Evolutionary conservation across 2,329 filamentous ascomycete genomes (phyloP).

Genomic region (Calonectria naviculata): DNA sequence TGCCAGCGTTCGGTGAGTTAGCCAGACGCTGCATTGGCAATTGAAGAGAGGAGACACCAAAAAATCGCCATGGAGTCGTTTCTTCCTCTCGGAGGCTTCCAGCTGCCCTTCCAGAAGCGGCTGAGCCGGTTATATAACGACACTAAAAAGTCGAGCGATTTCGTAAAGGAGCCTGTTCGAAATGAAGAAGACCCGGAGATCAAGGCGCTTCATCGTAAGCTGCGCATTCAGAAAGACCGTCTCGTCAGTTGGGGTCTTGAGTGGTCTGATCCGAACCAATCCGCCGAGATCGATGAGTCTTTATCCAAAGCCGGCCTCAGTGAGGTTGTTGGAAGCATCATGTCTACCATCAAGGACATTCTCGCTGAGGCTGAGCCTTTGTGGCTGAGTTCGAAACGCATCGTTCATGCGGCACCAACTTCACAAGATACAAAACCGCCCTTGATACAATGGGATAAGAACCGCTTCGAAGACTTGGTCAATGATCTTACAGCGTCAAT

Average conservation of each 20-base stretch:
- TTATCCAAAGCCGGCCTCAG: conserved; percentile 79
- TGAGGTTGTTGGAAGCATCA: conserved; percentile 81
- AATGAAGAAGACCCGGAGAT: conserved; percentile 76
- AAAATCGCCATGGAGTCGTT: conserved; percentile 59
- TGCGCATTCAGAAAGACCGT: conserved; percentile 83
- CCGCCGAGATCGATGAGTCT: conserved; percentile 77
- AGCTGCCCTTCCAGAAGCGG: conserved; percentile 69
- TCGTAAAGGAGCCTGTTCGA: conserved; percentile 73
- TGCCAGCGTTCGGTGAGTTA: background rate
- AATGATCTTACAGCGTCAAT: conserved; percentile 81
- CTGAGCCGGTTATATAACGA: conserved; percentile 83
- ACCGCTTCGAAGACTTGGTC: conserved; percentile 80
- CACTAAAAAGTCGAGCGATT: conserved; percentile 82
- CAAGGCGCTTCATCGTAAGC: conserved; percentile 77
- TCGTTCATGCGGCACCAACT: conserved; percentile 51
- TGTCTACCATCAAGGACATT: conserved; percentile 84
- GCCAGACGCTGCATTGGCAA: background rate
- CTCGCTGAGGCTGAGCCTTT: conserved; percentile 80
- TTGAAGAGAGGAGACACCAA: background rate
- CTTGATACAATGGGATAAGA: conserved; percentile 74
- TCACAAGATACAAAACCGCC: conserved; percentile 65
- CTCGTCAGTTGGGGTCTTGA: conserved; percentile 84
- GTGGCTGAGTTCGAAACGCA: conserved; percentile 69
- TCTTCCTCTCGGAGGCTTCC: conserved; percentile 62
- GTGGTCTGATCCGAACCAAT: conserved; percentile 79